phyloP scores from a whole-genome alignment of 768 basidiomycete genomes.

The Clitopilus passeckerianus region DNA sequence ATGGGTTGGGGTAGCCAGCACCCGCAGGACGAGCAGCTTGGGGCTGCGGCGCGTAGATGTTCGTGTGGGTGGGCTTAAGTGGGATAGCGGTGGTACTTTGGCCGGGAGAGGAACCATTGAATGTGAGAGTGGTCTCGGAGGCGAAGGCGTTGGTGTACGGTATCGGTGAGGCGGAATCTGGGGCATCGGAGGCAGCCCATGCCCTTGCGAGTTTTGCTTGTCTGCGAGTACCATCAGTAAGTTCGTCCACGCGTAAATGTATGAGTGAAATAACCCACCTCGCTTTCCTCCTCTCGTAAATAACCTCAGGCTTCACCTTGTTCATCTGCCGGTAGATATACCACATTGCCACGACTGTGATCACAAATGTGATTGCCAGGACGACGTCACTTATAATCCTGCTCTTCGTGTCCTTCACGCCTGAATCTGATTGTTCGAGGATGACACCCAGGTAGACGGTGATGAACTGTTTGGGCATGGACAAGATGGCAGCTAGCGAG shows the following conservation, averaged over 20 bases:
- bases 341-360: slow-evolving; percentile 80
- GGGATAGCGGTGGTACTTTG: slow-evolving; percentile 33
- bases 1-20: slow-evolving; percentile 1
- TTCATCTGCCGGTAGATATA: slow-evolving; percentile 76
- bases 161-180: slow-evolving; percentile 4
- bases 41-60: slow-evolving; percentile 49
- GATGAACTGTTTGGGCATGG: slow-evolving; percentile 87
- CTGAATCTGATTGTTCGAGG: slow-evolving; percentile 45
- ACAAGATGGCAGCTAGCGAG: slow-evolving; percentile 72
- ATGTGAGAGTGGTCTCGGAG: slow-evolving; percentile 16
- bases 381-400: slow-evolving; percentile 68
- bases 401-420: slow-evolving; percentile 37
- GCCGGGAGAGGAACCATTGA: slow-evolving; percentile 14
- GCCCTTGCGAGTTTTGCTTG: slow-evolving; percentile 41
- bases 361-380: slow-evolving; percentile 58
- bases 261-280: slow-evolving; percentile 33
- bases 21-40: slow-evolving; percentile 10
- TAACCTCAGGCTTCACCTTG: slow-evolving; percentile 58
- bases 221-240: slow-evolving; percentile 22
- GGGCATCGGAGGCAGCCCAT: slow-evolving; percentile 16
- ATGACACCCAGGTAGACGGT: slow-evolving; percentile 89
- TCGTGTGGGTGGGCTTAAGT: slow-evolving; percentile 35
- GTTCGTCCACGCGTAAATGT: background rate
- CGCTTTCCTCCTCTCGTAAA: slow-evolving; percentile 67
- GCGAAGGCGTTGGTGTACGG: slow-evolving; percentile 9